A percentile compares a stretch with the other conserved stretches of the same genome.
Conservation (phyloP, 768 basidiomycete genomes). For the Termitomyces sp. region DNA sequence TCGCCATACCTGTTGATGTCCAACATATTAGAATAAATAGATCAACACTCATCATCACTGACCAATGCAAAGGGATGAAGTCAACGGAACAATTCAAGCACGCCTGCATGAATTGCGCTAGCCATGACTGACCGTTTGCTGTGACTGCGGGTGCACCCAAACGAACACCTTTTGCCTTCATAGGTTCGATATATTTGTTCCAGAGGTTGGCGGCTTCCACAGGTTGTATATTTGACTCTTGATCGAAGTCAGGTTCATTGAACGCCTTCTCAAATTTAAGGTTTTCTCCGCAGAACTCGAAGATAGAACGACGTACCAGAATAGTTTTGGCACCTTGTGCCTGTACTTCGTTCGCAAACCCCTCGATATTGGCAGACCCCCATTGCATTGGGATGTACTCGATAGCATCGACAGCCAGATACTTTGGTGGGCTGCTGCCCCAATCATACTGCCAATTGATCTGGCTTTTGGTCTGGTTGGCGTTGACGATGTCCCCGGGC, state of each 20-base stretch:
- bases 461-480: slow-evolving; percentile 41
- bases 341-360: slow-evolving; percentile 34
- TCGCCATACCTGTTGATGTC: slow-evolving; percentile 52
- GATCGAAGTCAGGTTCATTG: slow-evolving; percentile 53
- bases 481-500: slow-evolving; percentile 39
- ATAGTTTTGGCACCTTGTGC: slow-evolving; percentile 46
- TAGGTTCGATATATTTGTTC: slow-evolving; percentile 54
- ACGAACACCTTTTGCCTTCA: slow-evolving; percentile 45
- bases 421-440: slow-evolving; percentile 43
- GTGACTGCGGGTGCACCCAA: slow-evolving; percentile 61
- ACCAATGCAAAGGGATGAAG: slow-evolving; percentile 51
- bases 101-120: slow-evolving; percentile 47
- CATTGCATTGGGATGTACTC: slow-evolving; percentile 54
- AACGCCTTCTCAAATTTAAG: slow-evolving; percentile 37
- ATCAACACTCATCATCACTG: slow-evolving; percentile 15
- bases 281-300: slow-evolving; percentile 25
- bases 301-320: slow-evolving; percentile 33
- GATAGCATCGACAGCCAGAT: slow-evolving; percentile 40
- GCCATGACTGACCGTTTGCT: slow-evolving; percentile 53
- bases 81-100: slow-evolving; percentile 50
- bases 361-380: slow-evolving; percentile 39
- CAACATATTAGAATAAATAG: slow-evolving; percentile 24
- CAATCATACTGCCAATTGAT: slow-evolving; percentile 53
- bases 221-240: slow-evolving; percentile 45
- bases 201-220: slow-evolving; percentile 50